Conservation (phyloP, 305 asterid species). For the Coffea humblotiana region DNA sequence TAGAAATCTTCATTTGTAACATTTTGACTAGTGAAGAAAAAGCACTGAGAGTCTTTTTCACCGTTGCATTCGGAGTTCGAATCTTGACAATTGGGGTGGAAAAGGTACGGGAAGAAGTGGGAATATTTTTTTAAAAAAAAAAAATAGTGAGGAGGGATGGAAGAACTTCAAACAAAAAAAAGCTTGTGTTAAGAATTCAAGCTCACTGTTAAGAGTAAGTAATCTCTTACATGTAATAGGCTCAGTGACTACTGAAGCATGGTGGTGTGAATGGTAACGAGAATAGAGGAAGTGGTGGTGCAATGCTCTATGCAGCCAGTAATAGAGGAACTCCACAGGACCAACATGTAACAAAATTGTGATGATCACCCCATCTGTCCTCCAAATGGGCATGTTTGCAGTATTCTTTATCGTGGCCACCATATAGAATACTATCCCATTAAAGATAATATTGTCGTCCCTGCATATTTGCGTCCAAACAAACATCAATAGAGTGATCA, state of each 20-base stretch:
- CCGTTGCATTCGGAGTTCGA: no score
- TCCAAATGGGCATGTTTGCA: constrained; percentile 39
- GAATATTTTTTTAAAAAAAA: no score
- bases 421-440: constrained; percentile 47
- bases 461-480: constrained; percentile 28
- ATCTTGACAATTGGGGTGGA: no score
- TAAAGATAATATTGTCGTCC: constrained; percentile 69
- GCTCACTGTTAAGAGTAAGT: no score
- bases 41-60: no score
- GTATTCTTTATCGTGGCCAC: neutral
- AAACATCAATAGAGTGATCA: neutral
- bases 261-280: constrained; percentile 94
- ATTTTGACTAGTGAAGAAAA: no score
- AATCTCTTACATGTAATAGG: constrained; percentile 69
- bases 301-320: constrained; percentile 88
- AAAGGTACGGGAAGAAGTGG: no score
- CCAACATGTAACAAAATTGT: constrained; percentile 56
- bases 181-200: no score
- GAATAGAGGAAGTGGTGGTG: constrained; percentile 91
- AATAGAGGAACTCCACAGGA: constrained; percentile 79
- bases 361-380: constrained; percentile 56
- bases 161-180: no score
- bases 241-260: constrained; percentile 86
- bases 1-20: no score
- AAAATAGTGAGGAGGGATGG: no score